These are phyloP conservation scores for Senna tora DNA, from an alignment of 306 rosid genomes.

Conservation along the genomic window DNA sequence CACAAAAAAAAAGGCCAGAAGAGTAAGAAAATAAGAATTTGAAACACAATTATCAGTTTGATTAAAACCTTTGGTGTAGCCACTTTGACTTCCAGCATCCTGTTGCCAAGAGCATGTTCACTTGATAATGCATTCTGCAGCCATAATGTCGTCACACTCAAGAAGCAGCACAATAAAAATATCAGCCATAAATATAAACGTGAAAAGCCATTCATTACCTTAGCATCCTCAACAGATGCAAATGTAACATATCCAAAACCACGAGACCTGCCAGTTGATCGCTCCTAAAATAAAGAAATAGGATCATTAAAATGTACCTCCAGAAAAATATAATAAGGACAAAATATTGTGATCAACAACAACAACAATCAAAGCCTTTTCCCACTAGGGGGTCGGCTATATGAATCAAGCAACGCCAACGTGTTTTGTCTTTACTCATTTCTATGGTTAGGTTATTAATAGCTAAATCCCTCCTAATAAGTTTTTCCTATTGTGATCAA, in stretches of 20 bases:
- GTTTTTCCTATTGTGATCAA: slow-evolving; percentile 5
- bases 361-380: too few species aligned
- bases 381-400: too few species aligned
- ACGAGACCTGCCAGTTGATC: slow-evolving; percentile 92
- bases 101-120: slow-evolving; percentile 88
- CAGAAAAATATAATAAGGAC: neutral
- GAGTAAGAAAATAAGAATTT: neutral
- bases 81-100: slow-evolving; percentile 96
- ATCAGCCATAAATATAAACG: slow-evolving; percentile 1
- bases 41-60: slow-evolving; percentile 9
- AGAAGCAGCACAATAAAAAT: neutral
- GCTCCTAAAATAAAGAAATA: slow-evolving; percentile 58
- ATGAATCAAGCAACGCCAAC: too few species aligned
- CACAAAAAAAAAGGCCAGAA: slow-evolving; percentile 13
- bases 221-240: slow-evolving; percentile 84
- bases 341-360: neutral
- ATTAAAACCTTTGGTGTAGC: slow-evolving; percentile 91
- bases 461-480: too few species aligned
- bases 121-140: slow-evolving; percentile 71
- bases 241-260: slow-evolving; percentile 98
- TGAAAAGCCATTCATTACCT: slow-evolving; percentile 50
- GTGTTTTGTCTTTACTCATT: too few species aligned
- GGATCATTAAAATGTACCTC: neutral
- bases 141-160: slow-evolving; percentile 25
- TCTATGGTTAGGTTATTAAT: too few species aligned